Evolutionary conservation across 768 basidiomycete species (phyloP).

Genomic region (Leucocoprinus leucothites): DNA sequence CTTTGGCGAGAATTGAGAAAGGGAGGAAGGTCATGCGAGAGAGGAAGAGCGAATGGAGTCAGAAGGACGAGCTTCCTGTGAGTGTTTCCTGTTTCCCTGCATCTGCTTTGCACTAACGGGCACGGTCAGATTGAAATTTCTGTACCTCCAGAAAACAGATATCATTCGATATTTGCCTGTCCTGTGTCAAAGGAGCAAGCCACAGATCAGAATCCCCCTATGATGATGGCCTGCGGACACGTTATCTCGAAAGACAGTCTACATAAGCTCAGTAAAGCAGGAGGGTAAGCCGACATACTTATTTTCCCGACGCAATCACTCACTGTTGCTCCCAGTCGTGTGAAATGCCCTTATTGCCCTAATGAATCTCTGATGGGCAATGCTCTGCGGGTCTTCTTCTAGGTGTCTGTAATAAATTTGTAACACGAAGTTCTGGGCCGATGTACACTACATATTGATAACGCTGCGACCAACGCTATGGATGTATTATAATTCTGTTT

Average conservation of each 20-base stretch:
- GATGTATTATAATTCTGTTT: background rate
- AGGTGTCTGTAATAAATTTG: constrained; percentile 6
- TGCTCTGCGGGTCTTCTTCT: constrained; percentile 70
- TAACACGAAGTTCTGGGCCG: too few relatives aligned
- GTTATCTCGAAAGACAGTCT: constrained; percentile 92
- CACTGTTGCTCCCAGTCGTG: constrained; percentile 50
- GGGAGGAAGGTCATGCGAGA: constrained; percentile 92
- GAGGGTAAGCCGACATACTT: constrained; percentile 41
- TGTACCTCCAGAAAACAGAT: constrained; percentile 78
- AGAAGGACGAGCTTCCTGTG: constrained; percentile 87
- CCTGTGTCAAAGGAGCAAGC: constrained; percentile 98
- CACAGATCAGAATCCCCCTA: constrained; percentile 89
- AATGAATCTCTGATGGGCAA: constrained; percentile 58
- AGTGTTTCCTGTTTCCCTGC: constrained; percentile 12
- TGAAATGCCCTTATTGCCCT: constrained; percentile 98
- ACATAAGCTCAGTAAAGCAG: constrained; percentile 83
- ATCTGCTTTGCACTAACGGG: background rate
- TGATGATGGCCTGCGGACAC: constrained; percentile 98
- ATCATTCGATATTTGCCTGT: constrained; percentile 97
- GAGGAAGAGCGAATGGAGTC: constrained; percentile 89
- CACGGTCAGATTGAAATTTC: constrained; percentile 87
- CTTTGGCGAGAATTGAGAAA: constrained; percentile 90
- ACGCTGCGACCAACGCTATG: background rate
- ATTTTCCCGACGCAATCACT: constrained; percentile 10
- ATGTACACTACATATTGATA: too few relatives aligned